Base-by-base conservation (phyloP, 768 basidiomycete genomes). In the Naganishia vishniacii region DNA sequence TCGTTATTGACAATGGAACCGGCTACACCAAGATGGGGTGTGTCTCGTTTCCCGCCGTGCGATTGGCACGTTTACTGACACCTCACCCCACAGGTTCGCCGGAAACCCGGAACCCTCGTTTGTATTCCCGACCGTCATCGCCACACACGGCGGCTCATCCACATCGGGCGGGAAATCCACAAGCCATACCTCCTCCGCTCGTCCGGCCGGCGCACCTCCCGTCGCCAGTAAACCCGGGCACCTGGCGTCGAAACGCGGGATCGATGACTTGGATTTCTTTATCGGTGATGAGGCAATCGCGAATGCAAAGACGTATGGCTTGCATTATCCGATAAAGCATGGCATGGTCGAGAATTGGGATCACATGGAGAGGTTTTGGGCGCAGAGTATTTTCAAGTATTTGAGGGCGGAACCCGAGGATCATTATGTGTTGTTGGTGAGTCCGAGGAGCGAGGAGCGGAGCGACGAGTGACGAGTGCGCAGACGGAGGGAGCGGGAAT, bases 321-420 rank as follows among this genome's bases (percentile, higher is more conserved):
- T 99, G 3, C 88, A 91, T 78, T 98, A 97, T 78, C 95, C 95
- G 15, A 97, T 98, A 73, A 84, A 89, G 61, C 95, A 98, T 73
- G 94, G 94, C 26, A 87, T 89, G 87, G 94, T 95, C 73, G 93
- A 95, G 67, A 95, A 95, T 72, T 79, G 78, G 78, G 77, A 79
- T 69, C 86, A 95, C 70, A 98, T 98, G 93, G 94, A 98, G 77
- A 83, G 93, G 29, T 97, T 92, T 79, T 99, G 95, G 95, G 92
- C 95, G 78, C 94, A 99, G 81, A 90, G 88, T 69, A 98, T 98
- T 83, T 99, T 98, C 86, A 98, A 99, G 80, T 98, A 98, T 80
- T 82, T 99, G 66, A 83, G 94, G 62, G 93, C 93, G 8, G 95
- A 99, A 79, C 95, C 95, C 15, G 95, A 98, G 79, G 94, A 98